Evolutionary conservation across 305 asterid genomes (phyloP).

Genomic region (Fraxinus dipetala): DNA sequence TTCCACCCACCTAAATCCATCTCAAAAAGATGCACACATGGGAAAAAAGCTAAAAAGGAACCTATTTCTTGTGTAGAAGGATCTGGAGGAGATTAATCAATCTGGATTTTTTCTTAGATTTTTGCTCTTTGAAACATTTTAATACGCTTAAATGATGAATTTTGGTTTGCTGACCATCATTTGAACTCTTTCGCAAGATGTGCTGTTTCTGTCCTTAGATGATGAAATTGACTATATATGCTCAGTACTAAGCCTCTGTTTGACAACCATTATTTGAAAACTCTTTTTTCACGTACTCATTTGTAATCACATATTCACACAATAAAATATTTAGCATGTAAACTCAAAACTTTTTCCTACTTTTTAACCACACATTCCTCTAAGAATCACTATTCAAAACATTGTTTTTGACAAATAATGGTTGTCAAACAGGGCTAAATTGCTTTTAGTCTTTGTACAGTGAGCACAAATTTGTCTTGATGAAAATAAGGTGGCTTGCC

Average conservation of each 20-base stretch:
- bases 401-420: neutral
- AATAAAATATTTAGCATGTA: neutral
- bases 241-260: neutral
- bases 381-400: neutral
- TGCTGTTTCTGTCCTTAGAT: constrained; percentile 2
- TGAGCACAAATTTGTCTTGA: neutral
- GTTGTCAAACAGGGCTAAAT: neutral
- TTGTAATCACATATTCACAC: neutral
- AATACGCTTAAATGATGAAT: neutral
- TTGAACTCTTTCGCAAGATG: neutral
- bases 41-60: neutral
- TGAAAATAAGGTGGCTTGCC: neutral
- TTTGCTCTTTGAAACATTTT: neutral
- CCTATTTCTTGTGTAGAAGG: neutral
- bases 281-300: neutral
- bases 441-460: neutral
- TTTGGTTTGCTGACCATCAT: neutral
- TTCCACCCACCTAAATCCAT: neutral
- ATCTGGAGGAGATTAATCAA: neutral
- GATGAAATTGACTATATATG: neutral
- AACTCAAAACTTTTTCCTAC: neutral
- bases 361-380: neutral
- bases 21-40: neutral
- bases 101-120: neutral
- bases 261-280: neutral